Conservation (phyloP, 2,329 filamentous ascomycete genomes). For the Helotiales sp. region DNA sequence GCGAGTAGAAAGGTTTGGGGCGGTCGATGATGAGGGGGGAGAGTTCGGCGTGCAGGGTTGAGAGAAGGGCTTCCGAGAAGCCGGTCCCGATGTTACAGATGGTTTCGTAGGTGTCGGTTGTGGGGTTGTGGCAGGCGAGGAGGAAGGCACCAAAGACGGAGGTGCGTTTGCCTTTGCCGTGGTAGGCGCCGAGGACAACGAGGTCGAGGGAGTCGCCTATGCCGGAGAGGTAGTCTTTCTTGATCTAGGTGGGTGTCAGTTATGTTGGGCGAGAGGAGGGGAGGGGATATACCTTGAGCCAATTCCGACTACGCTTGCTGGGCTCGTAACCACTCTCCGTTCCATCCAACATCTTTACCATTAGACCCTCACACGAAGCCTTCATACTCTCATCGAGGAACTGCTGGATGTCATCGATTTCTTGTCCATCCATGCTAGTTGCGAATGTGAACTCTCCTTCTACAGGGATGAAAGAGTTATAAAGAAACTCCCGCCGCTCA, state of each 20-base stretch:
- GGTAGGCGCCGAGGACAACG: slow-evolving; percentile 92
- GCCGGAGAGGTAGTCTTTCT: slow-evolving; percentile 95
- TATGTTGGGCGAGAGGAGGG: neutral
- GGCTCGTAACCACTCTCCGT: slow-evolving; percentile 93
- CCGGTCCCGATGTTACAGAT: slow-evolving; percentile 99
- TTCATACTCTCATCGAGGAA: slow-evolving; percentile 95
- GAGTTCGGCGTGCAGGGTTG: slow-evolving; percentile 79
- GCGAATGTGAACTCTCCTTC: slow-evolving; percentile 94
- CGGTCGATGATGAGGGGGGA: slow-evolving; percentile 81
- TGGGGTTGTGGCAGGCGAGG: slow-evolving; percentile 88
- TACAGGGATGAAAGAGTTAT: slow-evolving; percentile 72
- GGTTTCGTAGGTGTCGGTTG: slow-evolving; percentile 83
- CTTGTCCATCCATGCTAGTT: slow-evolving; percentile 82
- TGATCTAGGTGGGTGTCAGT: slow-evolving; percentile 63
- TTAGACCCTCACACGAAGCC: slow-evolving; percentile 93
- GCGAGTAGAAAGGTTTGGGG: slow-evolving; percentile 92
- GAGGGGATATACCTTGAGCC: slow-evolving; percentile 78
- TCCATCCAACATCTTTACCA: slow-evolving; percentile 99
- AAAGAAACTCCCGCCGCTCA: slow-evolving; percentile 78
- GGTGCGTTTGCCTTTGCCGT: slow-evolving; percentile 93
- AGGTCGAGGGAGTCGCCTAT: slow-evolving; percentile 96
- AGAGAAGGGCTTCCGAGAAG: slow-evolving; percentile 93
- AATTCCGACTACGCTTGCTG: slow-evolving; percentile 94
- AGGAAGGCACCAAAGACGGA: slow-evolving; percentile 96
- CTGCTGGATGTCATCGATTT: slow-evolving; percentile 90